A percentile compares a stretch with the other conserved stretches of the same genome.
phyloP scores from a whole-genome alignment of 768 basidiomycete species.

The Daedaleopsis sinensis region DNA sequence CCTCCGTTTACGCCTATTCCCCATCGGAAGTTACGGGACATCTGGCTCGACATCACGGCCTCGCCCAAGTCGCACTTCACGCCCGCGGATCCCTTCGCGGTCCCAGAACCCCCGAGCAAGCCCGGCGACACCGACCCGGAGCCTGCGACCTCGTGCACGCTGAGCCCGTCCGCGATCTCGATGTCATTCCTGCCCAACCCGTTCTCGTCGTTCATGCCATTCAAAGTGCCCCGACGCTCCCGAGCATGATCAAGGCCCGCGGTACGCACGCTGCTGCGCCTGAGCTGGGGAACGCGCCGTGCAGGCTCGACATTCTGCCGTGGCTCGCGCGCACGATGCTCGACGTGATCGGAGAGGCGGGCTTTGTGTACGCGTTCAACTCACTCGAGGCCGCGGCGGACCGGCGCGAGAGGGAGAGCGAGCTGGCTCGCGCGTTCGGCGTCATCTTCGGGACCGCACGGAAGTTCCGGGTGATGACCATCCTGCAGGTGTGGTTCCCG shows the following conservation, averaged over 20 bases:
- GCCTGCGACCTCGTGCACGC: conserved; percentile 2
- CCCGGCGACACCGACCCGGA: conserved; percentile 15
- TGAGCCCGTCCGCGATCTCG: conserved; percentile 12
- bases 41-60: conserved; percentile 37
- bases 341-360: conserved; percentile 78
- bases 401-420: conserved; percentile 42
- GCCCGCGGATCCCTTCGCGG: conserved; percentile 10
- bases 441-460: conserved; percentile 56
- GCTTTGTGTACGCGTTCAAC: conserved; percentile 60
- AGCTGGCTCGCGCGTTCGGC: conserved; percentile 58
- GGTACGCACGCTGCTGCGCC: neutral
- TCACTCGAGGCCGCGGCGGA: conserved; percentile 43
- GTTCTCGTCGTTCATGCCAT: conserved; percentile 27
- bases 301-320: conserved; percentile 56
- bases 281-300: neutral
- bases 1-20: neutral
- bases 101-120: neutral
- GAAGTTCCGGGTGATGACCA: conserved; percentile 53
- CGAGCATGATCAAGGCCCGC: neutral
- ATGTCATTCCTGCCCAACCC: conserved; percentile 27
- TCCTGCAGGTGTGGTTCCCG: conserved; percentile 62
- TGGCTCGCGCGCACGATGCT: conserved; percentile 73
- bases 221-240: conserved; percentile 21
- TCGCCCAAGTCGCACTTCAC: conserved; percentile 9
- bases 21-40: conserved; percentile 47